Percentiles rank a stretch among this genome's conserved stretches.
Evolutionary conservation across 2,329 filamentous ascomycete genomes (phyloP).

Genomic region (Fusarium oxysporum): DNA sequence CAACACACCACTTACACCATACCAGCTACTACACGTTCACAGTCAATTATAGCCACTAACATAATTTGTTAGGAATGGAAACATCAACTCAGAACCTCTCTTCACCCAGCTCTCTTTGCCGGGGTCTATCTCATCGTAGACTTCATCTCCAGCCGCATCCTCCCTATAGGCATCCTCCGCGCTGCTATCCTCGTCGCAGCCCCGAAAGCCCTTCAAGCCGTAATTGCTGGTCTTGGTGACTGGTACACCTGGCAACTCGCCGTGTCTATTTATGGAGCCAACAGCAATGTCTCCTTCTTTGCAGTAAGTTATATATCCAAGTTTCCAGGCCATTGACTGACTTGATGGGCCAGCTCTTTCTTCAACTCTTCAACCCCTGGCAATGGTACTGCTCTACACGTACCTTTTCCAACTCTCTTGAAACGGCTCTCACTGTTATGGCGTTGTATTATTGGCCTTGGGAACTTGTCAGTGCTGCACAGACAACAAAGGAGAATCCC

Average conservation of each 20-base stretch:
- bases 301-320: constrained; percentile 66
- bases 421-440: constrained; percentile 85
- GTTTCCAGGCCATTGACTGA: background rate
- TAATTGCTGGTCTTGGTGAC: constrained; percentile 82
- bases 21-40: background rate
- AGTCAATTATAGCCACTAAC: constrained; percentile 19
- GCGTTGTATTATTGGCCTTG: constrained; percentile 91
- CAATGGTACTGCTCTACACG: constrained; percentile 96
- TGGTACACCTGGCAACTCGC: constrained; percentile 90
- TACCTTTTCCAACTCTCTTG: constrained; percentile 93
- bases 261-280: constrained; percentile 75
- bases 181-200: constrained; percentile 76
- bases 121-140: constrained; percentile 75
- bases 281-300: constrained; percentile 73
- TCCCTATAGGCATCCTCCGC: constrained; percentile 66
- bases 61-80: constrained; percentile 83
- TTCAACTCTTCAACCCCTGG: constrained; percentile 70
- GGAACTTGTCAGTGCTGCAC: constrained; percentile 67
- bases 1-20: constrained; percentile 22
- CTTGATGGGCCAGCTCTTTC: constrained; percentile 47
- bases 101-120: constrained; percentile 91
- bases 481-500: constrained; percentile 55
- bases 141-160: constrained; percentile 61
- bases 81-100: constrained; percentile 84
- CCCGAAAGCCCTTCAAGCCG: constrained; percentile 80